Evolutionary conservation across 345 rosid genomes (phyloP), one percentile per base, ranked within the genome.

Genomic region (Arabis hirsuta): DNA sequence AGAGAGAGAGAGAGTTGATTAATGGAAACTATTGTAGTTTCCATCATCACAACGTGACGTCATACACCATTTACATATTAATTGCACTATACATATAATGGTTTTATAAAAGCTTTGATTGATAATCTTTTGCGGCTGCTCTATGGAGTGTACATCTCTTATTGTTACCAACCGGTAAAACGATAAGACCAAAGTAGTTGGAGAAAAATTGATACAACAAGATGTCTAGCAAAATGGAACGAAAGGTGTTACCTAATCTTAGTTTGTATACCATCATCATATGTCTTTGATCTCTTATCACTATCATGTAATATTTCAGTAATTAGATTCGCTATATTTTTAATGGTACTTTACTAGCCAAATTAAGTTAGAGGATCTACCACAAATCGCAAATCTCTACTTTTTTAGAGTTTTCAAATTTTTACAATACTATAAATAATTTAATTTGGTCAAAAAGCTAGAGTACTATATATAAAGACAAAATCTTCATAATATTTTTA

Each of bases 11-110:
- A 52, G 55, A 31, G 39, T 12, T 41, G 45, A 50, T 51, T 58
- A 74, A 75, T 75, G 73, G 79, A 75, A 62, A 14, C 57, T 61
- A 38, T 4, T 9, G 31, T 73, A 42, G 42, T 39, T 60, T 67
- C 59, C 79, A 75, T 68, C 57, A 69, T 75, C 26, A 62, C 7
- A 55, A 26, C 43, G 57, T 62, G 79, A 68, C 79, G 39, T 69
- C 55, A 54, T 27, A 55, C 41, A 38, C 65, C 42, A 51, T 48
- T 41, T 65, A 12, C 11, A 62, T 47, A 26, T 47, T 63, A 3
- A 63, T 32, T 47, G 47, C 32, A 50, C 55, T 62, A 44, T 39
- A 41, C 29, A 27, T 27, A 44, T 62, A 59, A 7, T 39, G 9
- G 1, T 58, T 39, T 38, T 20, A 11, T 58, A 56, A 56, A 12